Percentiles rank a stretch among this genome's conserved stretches.
Evolutionary conservation across 768 basidiomycete genomes (phyloP).

Genomic region (Boletellus sp.): DNA sequence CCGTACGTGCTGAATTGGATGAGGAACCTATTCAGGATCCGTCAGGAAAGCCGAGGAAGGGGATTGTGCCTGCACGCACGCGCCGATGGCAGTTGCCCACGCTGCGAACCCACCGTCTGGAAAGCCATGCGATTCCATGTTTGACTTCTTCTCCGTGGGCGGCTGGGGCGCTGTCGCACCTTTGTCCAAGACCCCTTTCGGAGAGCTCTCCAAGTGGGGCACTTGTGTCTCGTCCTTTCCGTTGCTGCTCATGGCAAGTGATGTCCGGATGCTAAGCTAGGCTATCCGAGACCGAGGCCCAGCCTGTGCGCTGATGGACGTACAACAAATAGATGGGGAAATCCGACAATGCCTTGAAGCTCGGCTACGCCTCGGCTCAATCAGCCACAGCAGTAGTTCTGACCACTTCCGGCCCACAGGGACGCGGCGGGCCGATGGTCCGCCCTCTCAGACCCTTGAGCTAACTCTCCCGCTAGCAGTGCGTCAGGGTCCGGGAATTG

Average conservation of each 20-base stretch:
- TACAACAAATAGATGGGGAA: no score
- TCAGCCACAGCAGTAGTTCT: no score
- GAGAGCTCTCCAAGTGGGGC: neutral
- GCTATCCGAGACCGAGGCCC: no score
- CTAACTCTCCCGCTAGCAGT: no score
- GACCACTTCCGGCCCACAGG: no score
- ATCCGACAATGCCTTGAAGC: no score
- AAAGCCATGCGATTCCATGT: slow-evolving; percentile 5
- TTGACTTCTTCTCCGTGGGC: neutral
- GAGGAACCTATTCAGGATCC: slow-evolving; percentile 29
- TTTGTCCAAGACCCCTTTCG: neutral
- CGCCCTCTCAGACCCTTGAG: no score
- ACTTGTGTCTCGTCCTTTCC: neutral
- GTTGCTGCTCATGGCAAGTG: neutral
- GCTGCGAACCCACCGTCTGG: slow-evolving; percentile 29
- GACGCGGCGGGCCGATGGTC: no score
- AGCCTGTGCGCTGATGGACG: no score
- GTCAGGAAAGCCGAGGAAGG: neutral
- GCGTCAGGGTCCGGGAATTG: no score
- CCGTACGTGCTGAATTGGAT: slow-evolving; percentile 39
- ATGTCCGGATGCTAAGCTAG: no score
- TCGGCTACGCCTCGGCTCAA: no score
- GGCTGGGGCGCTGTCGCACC: neutral
- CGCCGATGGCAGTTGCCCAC: slow-evolving; percentile 32
- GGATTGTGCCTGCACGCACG: slow-evolving; percentile 16